phyloP scores from a whole-genome alignment of 805 yeast species.

The Grigorovia yakushimaensis region DNA sequence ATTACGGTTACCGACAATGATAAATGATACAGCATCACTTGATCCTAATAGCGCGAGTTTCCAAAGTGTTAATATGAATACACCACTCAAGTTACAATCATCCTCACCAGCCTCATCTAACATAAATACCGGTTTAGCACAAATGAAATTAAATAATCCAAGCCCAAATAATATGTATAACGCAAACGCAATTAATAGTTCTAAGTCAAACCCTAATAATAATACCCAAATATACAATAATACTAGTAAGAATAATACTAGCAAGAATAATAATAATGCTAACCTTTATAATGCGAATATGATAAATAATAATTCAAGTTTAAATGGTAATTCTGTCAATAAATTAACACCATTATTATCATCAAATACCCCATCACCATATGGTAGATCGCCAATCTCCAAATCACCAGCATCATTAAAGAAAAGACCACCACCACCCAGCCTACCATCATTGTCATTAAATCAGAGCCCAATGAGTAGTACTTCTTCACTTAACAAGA shows the following conservation, averaged over 20 bases:
- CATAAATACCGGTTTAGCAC: no score
- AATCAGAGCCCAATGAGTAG: background rate
- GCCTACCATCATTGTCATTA: conserved; percentile 12
- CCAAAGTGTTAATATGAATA: no score
- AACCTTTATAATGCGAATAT: background rate
- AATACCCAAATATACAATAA: background rate
- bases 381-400: background rate
- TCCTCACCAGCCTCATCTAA: no score
- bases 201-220: no score
- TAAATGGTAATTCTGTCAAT: background rate
- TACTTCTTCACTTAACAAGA: background rate
- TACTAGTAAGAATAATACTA: no score
- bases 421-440: conserved; percentile 26
- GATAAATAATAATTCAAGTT: background rate
- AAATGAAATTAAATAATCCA: no score
- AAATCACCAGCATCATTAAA: conserved; percentile 8
- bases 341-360: conserved; percentile 7
- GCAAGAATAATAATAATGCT: background rate
- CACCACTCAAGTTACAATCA: background rate
- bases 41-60: background rate
- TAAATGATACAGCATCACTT: background rate
- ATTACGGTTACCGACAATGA: conserved; percentile 32
- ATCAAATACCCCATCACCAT: background rate
- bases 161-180: no score
- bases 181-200: background rate